phyloP scores from a whole-genome alignment of 495 filamentous ascomycete genomes.

The Podospora appendiculata region DNA sequence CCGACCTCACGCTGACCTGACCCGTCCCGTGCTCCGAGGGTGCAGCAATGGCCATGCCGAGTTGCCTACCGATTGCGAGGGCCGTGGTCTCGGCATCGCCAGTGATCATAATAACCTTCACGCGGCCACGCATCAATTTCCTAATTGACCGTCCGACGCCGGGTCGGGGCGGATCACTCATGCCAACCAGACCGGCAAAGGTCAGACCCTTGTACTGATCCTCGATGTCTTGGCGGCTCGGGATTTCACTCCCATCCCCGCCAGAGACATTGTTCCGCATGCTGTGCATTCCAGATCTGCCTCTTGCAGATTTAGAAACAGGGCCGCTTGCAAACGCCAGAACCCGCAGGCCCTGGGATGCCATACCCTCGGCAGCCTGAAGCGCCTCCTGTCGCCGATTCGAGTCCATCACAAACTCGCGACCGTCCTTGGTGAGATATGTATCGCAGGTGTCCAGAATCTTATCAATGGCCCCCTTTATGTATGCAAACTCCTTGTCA shows the following conservation, averaged over 20 bases:
- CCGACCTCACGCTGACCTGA: slow-evolving; percentile 52
- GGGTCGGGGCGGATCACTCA: slow-evolving; percentile 90
- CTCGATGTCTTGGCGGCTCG: slow-evolving; percentile 46
- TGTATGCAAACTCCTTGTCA: slow-evolving; percentile 70
- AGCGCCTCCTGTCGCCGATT: slow-evolving; percentile 63
- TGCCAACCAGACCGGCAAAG: slow-evolving; percentile 89
- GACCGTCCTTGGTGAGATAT: slow-evolving; percentile 79
- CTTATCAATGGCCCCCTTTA: slow-evolving; percentile 90
- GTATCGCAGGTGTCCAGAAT: slow-evolving; percentile 82
- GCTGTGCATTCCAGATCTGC: slow-evolving; percentile 18
- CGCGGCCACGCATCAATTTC: slow-evolving; percentile 84
- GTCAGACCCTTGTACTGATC: slow-evolving; percentile 72
- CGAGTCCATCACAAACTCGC: slow-evolving; percentile 80
- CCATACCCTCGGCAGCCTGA: slow-evolving; percentile 83
- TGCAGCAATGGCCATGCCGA: slow-evolving; percentile 71
- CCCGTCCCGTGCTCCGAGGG: slow-evolving; percentile 35
- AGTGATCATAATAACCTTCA: slow-evolving; percentile 98
- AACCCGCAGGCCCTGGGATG: slow-evolving; percentile 81
- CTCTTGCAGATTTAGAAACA: slow-evolving; percentile 28
- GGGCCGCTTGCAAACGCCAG: slow-evolving; percentile 84
- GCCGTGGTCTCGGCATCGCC: slow-evolving; percentile 93
- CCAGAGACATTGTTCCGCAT: slow-evolving; percentile 17
- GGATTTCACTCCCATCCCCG: slow-evolving; percentile 28
- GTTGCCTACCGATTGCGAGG: slow-evolving; percentile 81
- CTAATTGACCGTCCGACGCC: slow-evolving; percentile 85